Conservation (phyloP, 2,329 filamentous ascomycete species). For the Colletotrichum acutatum region DNA sequence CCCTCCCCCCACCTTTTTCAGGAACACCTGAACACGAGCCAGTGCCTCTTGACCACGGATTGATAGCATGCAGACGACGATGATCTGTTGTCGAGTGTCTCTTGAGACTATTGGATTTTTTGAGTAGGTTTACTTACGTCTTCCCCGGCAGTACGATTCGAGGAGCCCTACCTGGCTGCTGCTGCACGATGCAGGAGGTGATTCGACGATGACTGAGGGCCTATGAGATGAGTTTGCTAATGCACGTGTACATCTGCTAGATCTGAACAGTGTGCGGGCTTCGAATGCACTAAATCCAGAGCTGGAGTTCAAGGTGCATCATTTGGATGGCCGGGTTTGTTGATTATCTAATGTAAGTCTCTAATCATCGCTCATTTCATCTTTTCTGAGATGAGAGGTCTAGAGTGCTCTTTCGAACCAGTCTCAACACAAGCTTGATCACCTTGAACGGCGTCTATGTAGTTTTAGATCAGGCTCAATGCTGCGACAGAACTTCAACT, state of each 20-base stretch:
- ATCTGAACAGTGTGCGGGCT: no score
- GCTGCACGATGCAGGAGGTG: conserved; percentile 11
- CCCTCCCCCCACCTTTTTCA: not conserved
- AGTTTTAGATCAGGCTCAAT: no score
- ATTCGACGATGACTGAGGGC: not conserved
- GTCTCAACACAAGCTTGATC: no score
- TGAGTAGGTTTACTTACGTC: not conserved
- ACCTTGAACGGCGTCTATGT: no score
- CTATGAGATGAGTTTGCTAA: not conserved
- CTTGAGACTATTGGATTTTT: not conserved
- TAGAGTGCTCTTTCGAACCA: no score
- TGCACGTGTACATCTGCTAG: not conserved
- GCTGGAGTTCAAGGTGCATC: not conserved
- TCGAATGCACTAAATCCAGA: not conserved
- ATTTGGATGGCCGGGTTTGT: not conserved
- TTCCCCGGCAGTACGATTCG: not conserved
- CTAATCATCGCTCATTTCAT: no score
- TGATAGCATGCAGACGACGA: not conserved
- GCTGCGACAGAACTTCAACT: no score
- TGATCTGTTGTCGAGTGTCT: not conserved
- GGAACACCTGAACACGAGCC: conserved; percentile 9
- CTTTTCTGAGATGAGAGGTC: no score
- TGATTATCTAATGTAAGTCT: no score
- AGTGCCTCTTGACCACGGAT: not conserved
- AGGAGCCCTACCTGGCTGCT: not conserved